phyloP scores from a whole-genome alignment of 176 grass and related monocot species.

The Oropetium thomaeum region DNA sequence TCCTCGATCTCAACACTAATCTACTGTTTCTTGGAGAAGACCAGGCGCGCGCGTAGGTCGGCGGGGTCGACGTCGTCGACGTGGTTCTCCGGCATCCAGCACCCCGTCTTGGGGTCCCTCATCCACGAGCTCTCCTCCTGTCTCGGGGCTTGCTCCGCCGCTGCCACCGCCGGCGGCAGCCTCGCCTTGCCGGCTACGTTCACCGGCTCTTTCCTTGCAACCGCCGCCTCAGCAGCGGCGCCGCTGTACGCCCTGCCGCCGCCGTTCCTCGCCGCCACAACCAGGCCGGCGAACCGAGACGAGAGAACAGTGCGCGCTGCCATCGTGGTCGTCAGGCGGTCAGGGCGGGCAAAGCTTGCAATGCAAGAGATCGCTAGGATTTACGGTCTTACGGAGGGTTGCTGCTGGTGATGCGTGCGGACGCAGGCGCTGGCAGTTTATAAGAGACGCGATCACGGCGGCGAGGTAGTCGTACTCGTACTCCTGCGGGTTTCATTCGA shows the following conservation, averaged over 20 bases:
- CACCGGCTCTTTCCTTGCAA: neutral
- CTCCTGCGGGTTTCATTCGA: neutral
- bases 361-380: neutral
- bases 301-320: constrained; percentile 8
- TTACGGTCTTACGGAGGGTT: too few species aligned
- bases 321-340: neutral
- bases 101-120: constrained; percentile 66
- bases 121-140: constrained; percentile 62
- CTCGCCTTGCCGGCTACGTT: neutral
- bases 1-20: neutral
- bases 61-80: constrained; percentile 39
- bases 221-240: neutral
- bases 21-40: constrained; percentile 40
- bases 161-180: neutral
- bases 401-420: neutral
- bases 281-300: neutral
- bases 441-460: neutral
- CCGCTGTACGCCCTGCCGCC: neutral
- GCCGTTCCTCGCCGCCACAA: neutral
- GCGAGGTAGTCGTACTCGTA: too few species aligned
- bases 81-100: constrained; percentile 62
- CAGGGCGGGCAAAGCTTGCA: neutral
- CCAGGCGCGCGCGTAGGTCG: constrained; percentile 43
- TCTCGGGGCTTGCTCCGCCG: neutral
- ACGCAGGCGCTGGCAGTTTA: neutral